Percentiles rank a stretch among this genome's conserved stretches.
Evolutionary conservation across 768 basidiomycete species (phyloP).

Genomic region (Arthromyces matolae): DNA sequence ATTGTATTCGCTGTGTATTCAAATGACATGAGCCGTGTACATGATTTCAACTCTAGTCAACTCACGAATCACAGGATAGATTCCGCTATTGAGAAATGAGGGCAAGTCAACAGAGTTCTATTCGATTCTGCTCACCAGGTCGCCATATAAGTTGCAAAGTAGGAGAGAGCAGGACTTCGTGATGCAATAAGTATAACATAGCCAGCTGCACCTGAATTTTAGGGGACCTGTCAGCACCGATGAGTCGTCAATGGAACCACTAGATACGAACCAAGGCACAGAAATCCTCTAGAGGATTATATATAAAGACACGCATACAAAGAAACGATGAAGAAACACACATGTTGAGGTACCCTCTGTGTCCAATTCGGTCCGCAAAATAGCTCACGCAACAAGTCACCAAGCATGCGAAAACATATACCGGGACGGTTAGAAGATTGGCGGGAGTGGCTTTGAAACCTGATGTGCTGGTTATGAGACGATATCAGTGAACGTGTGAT

Average conservation of each 20-base stretch:
- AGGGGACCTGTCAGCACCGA: no score
- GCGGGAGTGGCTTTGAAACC: slow-evolving; percentile 69
- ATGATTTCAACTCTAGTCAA: neutral
- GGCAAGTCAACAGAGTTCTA: neutral
- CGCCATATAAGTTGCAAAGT: slow-evolving; percentile 69
- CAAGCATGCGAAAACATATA: slow-evolving; percentile 66
- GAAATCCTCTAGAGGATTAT: slow-evolving; percentile 26
- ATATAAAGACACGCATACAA: neutral
- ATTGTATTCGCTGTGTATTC: slow-evolving; percentile 52
- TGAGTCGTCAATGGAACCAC: no score
- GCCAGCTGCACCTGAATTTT: slow-evolving; percentile 49
- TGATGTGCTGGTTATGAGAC: slow-evolving; percentile 14
- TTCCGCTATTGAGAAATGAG: slow-evolving; percentile 43
- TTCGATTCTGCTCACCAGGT: slow-evolving; percentile 44
- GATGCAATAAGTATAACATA: slow-evolving; percentile 71
- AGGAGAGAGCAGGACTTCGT: slow-evolving; percentile 59
- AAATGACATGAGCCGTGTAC: neutral
- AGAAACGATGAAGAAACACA: slow-evolving; percentile 28
- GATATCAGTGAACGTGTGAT: neutral
- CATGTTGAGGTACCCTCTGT: slow-evolving; percentile 64
- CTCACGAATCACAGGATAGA: slow-evolving; percentile 72
- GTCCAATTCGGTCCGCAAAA: slow-evolving; percentile 56
- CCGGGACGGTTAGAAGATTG: slow-evolving; percentile 75
- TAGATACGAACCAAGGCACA: slow-evolving; percentile 33
- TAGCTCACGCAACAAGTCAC: slow-evolving; percentile 64